Evolutionary conservation across 2,329 filamentous ascomycete genomes (phyloP), one percentile per base, ranked within the genome.

Genomic region (Sporothrix euskadiensis): DNA sequence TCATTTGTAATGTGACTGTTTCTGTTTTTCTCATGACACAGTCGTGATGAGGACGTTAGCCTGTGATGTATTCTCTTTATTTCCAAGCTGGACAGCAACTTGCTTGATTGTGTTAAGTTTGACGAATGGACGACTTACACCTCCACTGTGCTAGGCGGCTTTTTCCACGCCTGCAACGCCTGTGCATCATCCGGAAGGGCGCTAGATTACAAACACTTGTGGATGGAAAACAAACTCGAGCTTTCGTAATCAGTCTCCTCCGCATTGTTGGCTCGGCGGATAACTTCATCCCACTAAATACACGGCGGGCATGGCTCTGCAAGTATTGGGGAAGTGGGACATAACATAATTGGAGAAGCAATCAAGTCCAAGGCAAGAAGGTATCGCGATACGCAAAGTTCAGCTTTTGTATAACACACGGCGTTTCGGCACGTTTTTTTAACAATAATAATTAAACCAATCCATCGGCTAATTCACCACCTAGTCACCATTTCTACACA

Each of bases 211-310:
- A 68, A 52, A 68, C 44, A 22, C 19, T 5, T n/a, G 32, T 30
- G 0, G 2, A 22, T 14, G 57, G 19, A 12, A 5, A 32, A 41
- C 57, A n/a, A 22, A 8, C 14, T n/a, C 35, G 57, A n/a, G 57
- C 32, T 39, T 57, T 63, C 12, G 57, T 66, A 65, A 44, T 44
- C 39, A 39, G n/a, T 16, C 44, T 9, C 7, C 44, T 68, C 63
- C 30, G n/a, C 44, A 30, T 9, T 22, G 39, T 47, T 35, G 16
- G 52, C 65, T 52, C 32, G 44, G 65, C 65, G 65, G 65, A 52
- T 68, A 68, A 68, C 65, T 49, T 68, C 65, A 49, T 52, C 65
- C 65, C 22, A 52, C n/a, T n/a, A 32, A 63, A 63, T 9, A 63
- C 32, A 19, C 32, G 57, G 57, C 1, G 32, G 32, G 3, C 35